Evolutionary conservation across 805 yeast genomes (phyloP).

Genomic region (Saturnispora zaruensis): DNA sequence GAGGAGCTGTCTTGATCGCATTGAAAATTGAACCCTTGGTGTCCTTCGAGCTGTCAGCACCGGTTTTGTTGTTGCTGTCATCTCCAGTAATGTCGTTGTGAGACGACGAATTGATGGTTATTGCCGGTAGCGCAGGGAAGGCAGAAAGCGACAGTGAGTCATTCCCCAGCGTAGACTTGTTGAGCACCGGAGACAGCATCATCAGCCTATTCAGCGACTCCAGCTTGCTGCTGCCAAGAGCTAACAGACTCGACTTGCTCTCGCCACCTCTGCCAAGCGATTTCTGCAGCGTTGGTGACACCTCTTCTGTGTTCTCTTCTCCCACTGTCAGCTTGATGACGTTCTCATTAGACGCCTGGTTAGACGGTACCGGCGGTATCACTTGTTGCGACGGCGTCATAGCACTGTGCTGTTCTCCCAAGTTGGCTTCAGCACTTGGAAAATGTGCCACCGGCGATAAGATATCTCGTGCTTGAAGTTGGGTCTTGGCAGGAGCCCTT

Average conservation of each 20-base stretch:
- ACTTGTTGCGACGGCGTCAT: slow-evolving; percentile 1
- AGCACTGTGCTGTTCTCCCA: neutral
- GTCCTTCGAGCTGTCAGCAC: neutral
- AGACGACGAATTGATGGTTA: neutral
- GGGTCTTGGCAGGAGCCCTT: slow-evolving; percentile 5
- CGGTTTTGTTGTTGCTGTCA: neutral
- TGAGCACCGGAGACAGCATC: slow-evolving; percentile 4
- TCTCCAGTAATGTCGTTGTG: neutral
- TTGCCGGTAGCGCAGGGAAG: neutral
- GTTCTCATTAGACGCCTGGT: neutral
- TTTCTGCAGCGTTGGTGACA: slow-evolving; percentile 8
- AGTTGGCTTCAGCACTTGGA: slow-evolving; percentile 3
- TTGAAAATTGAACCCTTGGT: neutral
- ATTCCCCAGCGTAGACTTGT: neutral
- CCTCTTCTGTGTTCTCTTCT: slow-evolving; percentile 6
- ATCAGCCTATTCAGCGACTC: neutral
- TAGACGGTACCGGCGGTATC: neutral
- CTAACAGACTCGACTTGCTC: neutral
- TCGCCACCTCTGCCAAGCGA: slow-evolving; percentile 3
- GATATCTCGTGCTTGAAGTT: neutral
- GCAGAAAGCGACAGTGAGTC: neutral
- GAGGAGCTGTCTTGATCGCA: neutral
- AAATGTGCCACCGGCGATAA: neutral
- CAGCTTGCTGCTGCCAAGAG: neutral
- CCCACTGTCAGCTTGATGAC: neutral